Percentiles rank a stretch among this genome's conserved stretches.
Conservation (phyloP, 2,329 filamentous ascomycete species). For the Venturia pyrina region DNA sequence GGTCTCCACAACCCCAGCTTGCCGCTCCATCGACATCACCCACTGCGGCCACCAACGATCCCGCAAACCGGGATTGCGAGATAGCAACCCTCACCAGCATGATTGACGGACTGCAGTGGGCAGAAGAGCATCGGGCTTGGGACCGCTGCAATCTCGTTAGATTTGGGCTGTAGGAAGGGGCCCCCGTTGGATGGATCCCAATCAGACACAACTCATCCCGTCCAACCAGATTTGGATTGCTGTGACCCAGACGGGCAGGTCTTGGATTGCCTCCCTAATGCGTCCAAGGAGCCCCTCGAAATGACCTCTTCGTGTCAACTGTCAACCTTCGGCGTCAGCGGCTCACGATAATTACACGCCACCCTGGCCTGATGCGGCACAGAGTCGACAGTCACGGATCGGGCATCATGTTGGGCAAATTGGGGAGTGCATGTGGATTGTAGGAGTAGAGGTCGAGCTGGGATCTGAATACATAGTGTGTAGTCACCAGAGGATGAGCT, state of each 20-base stretch:
- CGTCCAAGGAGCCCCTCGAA: no score
- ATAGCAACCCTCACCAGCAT: neutral
- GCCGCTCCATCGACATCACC: no score
- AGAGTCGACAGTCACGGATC: neutral
- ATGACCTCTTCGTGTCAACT: no score
- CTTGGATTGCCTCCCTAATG: no score
- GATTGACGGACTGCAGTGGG: neutral
- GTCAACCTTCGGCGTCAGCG: no score
- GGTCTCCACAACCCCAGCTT: no score
- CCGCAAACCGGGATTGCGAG: neutral
- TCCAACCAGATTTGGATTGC: no score
- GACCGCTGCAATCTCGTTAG: conserved; percentile 2
- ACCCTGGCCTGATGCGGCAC: neutral
- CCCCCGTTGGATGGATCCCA: neutral
- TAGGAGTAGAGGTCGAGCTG: neutral
- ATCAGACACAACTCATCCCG: neutral
- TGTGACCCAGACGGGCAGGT: no score
- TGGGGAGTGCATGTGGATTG: neutral
- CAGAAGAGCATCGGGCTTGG: neutral
- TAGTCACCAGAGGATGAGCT: neutral
- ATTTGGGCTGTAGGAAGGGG: neutral
- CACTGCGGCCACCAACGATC: no score
- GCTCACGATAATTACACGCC: neutral
- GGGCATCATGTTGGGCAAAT: neutral
- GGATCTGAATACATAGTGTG: neutral